phyloP scores from a whole-genome alignment of 2,329 filamentous ascomycete species.

The Pleurostoma richardsiae region DNA sequence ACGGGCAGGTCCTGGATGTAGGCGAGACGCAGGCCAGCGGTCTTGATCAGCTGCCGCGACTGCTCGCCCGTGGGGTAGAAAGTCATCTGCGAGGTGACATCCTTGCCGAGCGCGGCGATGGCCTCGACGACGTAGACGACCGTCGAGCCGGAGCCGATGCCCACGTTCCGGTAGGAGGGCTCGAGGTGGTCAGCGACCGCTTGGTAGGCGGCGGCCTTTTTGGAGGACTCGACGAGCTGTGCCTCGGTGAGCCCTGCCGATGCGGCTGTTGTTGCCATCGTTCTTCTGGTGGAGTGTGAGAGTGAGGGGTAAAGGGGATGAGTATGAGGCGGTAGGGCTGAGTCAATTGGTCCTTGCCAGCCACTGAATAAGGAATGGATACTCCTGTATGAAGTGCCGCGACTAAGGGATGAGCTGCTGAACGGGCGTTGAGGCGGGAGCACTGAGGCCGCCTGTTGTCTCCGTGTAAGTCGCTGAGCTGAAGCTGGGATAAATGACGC shows the following conservation, averaged over 20 bases:
- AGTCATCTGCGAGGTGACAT: slow-evolving; percentile 58
- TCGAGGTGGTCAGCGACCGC: slow-evolving; percentile 71
- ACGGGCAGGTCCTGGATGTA: slow-evolving; percentile 67
- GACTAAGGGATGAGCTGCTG: too few relatives aligned
- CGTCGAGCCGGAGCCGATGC: slow-evolving; percentile 77
- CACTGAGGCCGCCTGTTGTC: too few relatives aligned
- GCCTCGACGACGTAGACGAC: slow-evolving; percentile 83
- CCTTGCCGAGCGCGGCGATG: slow-evolving; percentile 57
- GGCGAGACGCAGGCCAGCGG: slow-evolving; percentile 70
- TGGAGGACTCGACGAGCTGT: slow-evolving; percentile 62
- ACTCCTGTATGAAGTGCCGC: too few relatives aligned
- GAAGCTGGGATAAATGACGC: too few relatives aligned
- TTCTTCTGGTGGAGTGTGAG: slow-evolving; percentile 8
- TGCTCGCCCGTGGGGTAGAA: slow-evolving; percentile 94
- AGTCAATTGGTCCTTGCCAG: too few relatives aligned
- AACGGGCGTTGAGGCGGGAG: too few relatives aligned
- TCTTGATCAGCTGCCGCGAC: slow-evolving; percentile 78
- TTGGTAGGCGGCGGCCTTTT: slow-evolving; percentile 67
- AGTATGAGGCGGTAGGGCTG: too few relatives aligned
- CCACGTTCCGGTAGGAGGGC: slow-evolving; percentile 57
- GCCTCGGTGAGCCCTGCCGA: slow-evolving; percentile 19
- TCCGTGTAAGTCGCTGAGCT: too few relatives aligned
- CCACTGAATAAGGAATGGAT: too few relatives aligned
- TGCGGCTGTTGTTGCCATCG: slow-evolving; percentile 26
- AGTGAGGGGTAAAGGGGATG: too few relatives aligned